Conservation (phyloP, 2,329 filamentous ascomycete genomes). For the Zarea fungicola region DNA sequence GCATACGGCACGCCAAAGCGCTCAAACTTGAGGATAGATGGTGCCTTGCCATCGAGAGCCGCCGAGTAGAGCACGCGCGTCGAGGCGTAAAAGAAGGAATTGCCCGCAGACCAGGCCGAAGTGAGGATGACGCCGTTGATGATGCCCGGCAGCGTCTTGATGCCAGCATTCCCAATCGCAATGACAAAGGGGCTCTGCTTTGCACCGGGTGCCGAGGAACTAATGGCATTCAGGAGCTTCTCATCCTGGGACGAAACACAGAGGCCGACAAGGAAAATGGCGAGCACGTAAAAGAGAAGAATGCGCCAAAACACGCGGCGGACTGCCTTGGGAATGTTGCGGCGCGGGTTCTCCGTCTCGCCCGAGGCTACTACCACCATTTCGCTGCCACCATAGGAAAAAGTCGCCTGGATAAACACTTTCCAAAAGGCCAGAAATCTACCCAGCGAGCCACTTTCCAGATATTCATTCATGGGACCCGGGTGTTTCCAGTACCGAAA, state of each 20-base stretch:
- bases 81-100: conserved; percentile 50
- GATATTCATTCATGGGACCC: conserved; percentile 37
- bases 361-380: conserved; percentile 31
- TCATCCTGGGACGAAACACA: conserved; percentile 32
- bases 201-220: conserved; percentile 31
- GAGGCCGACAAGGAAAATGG: conserved; percentile 33
- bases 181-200: conserved; percentile 54
- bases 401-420: conserved; percentile 43
- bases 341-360: conserved; percentile 31
- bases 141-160: conserved; percentile 40
- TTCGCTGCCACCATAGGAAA: conserved; percentile 42
- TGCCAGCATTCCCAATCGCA: conserved; percentile 44
- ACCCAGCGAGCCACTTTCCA: conserved; percentile 31
- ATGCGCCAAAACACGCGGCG: conserved; percentile 31
- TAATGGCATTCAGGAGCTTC: conserved; percentile 43
- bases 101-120: conserved; percentile 54
- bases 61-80: conserved; percentile 44
- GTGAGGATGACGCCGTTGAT: conserved; percentile 56
- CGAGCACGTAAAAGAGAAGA: conserved; percentile 31
- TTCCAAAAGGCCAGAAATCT: conserved; percentile 39
- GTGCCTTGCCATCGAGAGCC: conserved; percentile 36
- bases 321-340: conserved; percentile 31
- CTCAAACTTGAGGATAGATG: conserved; percentile 31
- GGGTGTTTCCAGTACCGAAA: conserved; percentile 42
- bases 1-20: conserved; percentile 27